Evolutionary conservation across 1,284 basidiomycete species (phyloP).

Genomic region (Irpex sp.): DNA sequence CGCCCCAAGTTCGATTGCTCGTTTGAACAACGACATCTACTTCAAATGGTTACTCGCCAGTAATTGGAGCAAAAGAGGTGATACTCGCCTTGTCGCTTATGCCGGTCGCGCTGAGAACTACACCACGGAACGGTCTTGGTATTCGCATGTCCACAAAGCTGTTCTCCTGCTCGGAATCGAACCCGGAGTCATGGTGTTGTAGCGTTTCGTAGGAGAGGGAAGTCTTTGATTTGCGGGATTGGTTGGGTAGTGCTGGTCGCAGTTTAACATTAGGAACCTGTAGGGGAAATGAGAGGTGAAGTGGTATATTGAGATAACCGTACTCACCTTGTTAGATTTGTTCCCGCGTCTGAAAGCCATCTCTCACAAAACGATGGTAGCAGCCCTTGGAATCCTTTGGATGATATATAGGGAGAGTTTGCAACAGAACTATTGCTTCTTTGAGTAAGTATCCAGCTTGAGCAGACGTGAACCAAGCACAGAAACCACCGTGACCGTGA

Average conservation of each 20-base stretch:
- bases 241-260: conserved; percentile 46
- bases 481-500: not conserved
- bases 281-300: not conserved
- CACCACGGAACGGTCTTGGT: conserved; percentile 59
- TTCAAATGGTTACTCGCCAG: not conserved
- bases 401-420: too few relatives aligned
- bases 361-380: too few relatives aligned
- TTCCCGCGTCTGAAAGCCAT: conserved; percentile 27
- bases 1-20: conserved; percentile 74
- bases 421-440: too few relatives aligned
- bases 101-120: conserved; percentile 70
- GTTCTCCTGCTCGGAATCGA: conserved; percentile 21
- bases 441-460: too few relatives aligned
- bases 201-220: conserved; percentile 9
- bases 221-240: conserved; percentile 6
- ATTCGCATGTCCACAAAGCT: conserved; percentile 40
- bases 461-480: too few relatives aligned
- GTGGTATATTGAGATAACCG: not conserved
- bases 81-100: conserved; percentile 57
- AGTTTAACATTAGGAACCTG: conserved; percentile 76
- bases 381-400: too few relatives aligned
- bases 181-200: conserved; percentile 17
- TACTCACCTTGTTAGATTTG: conserved; percentile 41
- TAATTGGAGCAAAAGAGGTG: not conserved
- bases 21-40: conserved; percentile 62